A percentile compares a stretch with the other conserved stretches of the same genome.
Conservation (phyloP, 2,329 filamentous ascomycete genomes). For the Aschersonia sp. region DNA sequence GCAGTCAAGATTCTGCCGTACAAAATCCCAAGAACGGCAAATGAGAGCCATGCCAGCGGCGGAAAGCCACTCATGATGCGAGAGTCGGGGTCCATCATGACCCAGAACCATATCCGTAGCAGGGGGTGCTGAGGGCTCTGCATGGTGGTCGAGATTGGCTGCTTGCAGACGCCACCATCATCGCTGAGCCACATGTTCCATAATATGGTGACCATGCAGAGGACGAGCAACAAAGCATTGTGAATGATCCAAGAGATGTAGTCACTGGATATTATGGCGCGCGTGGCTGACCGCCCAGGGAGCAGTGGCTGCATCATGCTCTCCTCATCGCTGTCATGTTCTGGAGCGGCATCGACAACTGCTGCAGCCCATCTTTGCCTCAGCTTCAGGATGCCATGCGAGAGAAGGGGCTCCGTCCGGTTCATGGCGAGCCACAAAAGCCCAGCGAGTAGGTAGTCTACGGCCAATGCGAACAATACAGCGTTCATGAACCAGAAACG, state of each 20-base stretch:
- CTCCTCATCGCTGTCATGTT: slow-evolving; percentile 1
- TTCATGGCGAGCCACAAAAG: slow-evolving; percentile 23
- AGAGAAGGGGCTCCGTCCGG: slow-evolving; percentile 18
- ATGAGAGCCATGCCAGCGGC: slow-evolving; percentile 30
- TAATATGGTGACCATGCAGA: slow-evolving; percentile 23
- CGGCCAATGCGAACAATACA: slow-evolving; percentile 27
- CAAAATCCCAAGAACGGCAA: slow-evolving; percentile 26
- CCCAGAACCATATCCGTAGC: slow-evolving; percentile 26
- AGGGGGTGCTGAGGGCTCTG: slow-evolving; percentile 10
- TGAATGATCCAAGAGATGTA: slow-evolving; percentile 24
- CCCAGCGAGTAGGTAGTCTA: slow-evolving; percentile 29
- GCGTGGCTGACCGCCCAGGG: neutral
- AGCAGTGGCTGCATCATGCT: slow-evolving; percentile 19
- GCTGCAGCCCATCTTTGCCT: slow-evolving; percentile 1
- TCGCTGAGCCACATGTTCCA: slow-evolving; percentile 32
- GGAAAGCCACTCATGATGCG: slow-evolving; percentile 25
- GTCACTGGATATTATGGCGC: neutral
- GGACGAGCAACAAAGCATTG: slow-evolving; percentile 19
- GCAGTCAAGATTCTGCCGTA: slow-evolving; percentile 24
- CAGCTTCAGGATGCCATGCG: slow-evolving; percentile 9
- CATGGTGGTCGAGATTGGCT: neutral
- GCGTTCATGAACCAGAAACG: slow-evolving; percentile 26
- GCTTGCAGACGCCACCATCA: slow-evolving; percentile 20
- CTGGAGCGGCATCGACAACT: neutral
- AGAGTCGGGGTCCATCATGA: slow-evolving; percentile 7